A percentile compares a stretch with the other conserved stretches of the same genome.
Evolutionary conservation across 208 protist species (phyloP).

Genomic region (Leptomonas pyrrhocoris): DNA sequence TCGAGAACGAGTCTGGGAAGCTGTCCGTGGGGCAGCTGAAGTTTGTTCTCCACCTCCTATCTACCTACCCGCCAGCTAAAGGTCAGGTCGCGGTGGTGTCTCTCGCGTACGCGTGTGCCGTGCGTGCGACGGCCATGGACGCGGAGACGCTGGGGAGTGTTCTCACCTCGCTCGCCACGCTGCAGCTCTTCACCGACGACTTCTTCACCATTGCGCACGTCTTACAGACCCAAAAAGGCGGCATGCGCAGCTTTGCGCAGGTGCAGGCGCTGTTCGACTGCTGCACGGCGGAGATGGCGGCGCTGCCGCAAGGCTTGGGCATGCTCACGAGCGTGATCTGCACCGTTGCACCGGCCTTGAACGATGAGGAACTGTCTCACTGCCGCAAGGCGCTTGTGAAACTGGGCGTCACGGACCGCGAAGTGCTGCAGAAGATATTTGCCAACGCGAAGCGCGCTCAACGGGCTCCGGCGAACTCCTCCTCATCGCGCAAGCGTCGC

Average conservation of each 20-base stretch:
- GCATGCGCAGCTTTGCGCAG: constrained; percentile 57
- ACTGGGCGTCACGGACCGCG: constrained; percentile 14
- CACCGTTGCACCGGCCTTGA: constrained; percentile 50
- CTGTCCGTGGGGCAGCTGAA: constrained; percentile 63
- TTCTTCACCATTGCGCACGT: constrained; percentile 63
- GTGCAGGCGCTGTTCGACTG: constrained; percentile 45
- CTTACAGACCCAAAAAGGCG: constrained; percentile 59
- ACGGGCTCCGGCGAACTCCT: neutral
- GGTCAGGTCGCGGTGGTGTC: constrained; percentile 70
- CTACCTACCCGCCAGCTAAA: constrained; percentile 77
- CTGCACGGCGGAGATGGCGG: constrained; percentile 43
- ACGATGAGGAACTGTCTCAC: constrained; percentile 60
- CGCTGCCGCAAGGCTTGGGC: constrained; percentile 37
- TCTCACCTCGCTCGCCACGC: constrained; percentile 55
- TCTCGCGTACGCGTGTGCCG: constrained; percentile 61
- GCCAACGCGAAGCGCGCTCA: constrained; percentile 21
- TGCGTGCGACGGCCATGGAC: constrained; percentile 69
- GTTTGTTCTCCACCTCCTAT: constrained; percentile 68
- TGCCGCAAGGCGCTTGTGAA: constrained; percentile 44
- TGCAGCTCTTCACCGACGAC: constrained; percentile 83
- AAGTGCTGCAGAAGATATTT: constrained; percentile 31
- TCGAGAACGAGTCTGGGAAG: constrained; percentile 61
- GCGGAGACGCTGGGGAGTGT: constrained; percentile 53
- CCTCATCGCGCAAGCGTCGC: constrained; percentile 15
- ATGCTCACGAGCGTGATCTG: constrained; percentile 53